Base-by-base conservation (phyloP, 495 filamentous ascomycete species). In the Trichoderma asperelloides region DNA sequence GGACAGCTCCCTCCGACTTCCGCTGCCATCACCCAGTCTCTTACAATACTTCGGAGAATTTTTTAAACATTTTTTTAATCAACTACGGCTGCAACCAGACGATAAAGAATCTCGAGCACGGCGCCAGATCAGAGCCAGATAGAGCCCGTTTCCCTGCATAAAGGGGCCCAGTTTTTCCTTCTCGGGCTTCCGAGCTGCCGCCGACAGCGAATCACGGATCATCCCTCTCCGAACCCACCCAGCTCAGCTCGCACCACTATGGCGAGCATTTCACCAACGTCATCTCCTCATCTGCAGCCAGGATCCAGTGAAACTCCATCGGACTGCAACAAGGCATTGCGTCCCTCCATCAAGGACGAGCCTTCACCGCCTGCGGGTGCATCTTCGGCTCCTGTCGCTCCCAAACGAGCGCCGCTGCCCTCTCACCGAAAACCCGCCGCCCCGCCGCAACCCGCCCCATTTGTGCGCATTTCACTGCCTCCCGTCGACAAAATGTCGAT, bases 401-500 rank as follows among this genome's bases (percentile, higher is more conserved):
- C 23, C 55, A 60, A 60, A 30, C 55, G 55, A 15, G 55, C 55
- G 55, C 55, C 55, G 23, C 27, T 60, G 23, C 55, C 55, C 55
- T 65, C 67, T 30, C 57, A 69, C 11, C 45, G 33, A 66, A 63
- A 55, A 55, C 41, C 43, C 23, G 28, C 57, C 66, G 55, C 64
- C 57, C 25, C 40, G 13, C 60, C 62, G 39, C 60, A 45, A 28
- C 60, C 45, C 64, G n/a, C 16, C 21, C 63, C 64, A 23, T 28
- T 49, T 28, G 30, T 27, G 4, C 65, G 65, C 65, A 45, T 62
- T 37, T 66, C 67, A 65, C 39, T 69, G 37, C 70, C 69, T 11
- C 65, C 70, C 15, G 60, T 69, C 62, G 71, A 68, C 65, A 68
- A 66, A 60, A 73, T 70, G 64, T 70, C 74, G 11, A 73, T 73